Conservation (phyloP, 192 early-diverging fungal species). For the Haplosporangium gracile region DNA sequence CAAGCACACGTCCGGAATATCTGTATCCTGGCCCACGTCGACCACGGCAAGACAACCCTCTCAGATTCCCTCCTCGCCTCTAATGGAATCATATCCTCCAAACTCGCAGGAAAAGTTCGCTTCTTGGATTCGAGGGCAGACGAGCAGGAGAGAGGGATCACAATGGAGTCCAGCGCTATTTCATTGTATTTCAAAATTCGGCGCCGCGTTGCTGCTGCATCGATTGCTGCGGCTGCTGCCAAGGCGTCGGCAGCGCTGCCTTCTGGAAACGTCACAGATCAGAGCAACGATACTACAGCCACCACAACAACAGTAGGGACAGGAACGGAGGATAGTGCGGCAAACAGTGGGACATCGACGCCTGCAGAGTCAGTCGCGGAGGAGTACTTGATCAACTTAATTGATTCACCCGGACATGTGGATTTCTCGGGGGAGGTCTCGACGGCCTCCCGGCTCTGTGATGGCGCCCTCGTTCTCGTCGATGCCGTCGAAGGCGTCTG, state of each 20-base stretch:
- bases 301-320: not conserved
- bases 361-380: conserved; percentile 26
- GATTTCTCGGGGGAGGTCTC: conserved; percentile 99
- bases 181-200: conserved; percentile 91
- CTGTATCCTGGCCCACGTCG: conserved; percentile 98
- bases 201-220: conserved; percentile 32
- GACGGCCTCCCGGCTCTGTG: conserved; percentile 96
- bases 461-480: conserved; percentile 95
- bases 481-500: conserved; percentile 99
- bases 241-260: not conserved
- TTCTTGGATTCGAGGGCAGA: conserved; percentile 97
- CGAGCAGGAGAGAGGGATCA: conserved; percentile 98
- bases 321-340: not conserved
- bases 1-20: conserved; percentile 90
- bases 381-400: conserved; percentile 96
- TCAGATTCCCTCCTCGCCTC: conserved; percentile 96
- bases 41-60: conserved; percentile 98
- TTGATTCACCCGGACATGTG: conserved; percentile 98
- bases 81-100: conserved; percentile 97
- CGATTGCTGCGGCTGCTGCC: not conserved
- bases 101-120: conserved; percentile 94
- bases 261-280: conserved; percentile 21
- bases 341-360: not conserved
- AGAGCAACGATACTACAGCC: conserved; percentile 14
- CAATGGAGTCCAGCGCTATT: conserved; percentile 98